Conservation (phyloP, 1,284 basidiomycete genomes). For the Gomphus sp. region DNA sequence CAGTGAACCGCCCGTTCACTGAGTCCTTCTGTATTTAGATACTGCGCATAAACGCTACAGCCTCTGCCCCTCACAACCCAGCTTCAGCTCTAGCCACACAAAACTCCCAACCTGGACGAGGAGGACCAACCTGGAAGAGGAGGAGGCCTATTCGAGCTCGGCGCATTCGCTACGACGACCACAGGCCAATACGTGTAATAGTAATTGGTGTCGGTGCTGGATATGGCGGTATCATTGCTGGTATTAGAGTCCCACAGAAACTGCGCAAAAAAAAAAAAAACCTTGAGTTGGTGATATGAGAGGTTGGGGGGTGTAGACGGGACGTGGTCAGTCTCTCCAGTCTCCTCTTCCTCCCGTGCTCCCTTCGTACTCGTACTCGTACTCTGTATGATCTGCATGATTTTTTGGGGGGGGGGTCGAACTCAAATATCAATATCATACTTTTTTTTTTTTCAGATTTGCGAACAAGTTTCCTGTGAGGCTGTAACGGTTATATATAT, state of each 20-base stretch:
- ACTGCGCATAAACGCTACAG: too few species aligned
- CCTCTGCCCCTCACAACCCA: neutral
- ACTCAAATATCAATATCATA: too few species aligned
- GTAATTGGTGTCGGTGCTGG: conserved; percentile 49
- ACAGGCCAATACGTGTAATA: conserved; percentile 39
- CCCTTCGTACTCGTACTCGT: too few species aligned
- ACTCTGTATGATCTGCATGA: too few species aligned
- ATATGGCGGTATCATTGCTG: conserved; percentile 46
- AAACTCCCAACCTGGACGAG: too few species aligned
- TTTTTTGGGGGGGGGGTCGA: too few species aligned
- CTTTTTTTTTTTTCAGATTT: conserved; percentile 4
- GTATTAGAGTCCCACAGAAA: conserved; percentile 47
- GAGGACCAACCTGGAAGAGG: neutral
- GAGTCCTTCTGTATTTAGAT: too few species aligned
- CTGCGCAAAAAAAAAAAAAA: too few species aligned
- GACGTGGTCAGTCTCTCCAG: conserved; percentile 35
- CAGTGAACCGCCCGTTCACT: too few species aligned
- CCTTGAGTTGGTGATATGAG: conserved; percentile 45
- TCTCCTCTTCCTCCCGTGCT: too few species aligned
- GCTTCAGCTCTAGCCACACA: neutral
- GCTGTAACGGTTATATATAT: too few species aligned
- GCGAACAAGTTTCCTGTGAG: conserved; percentile 29
- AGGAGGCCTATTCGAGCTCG: conserved; percentile 4
- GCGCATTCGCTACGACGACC: conserved; percentile 33
- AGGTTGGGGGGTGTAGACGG: conserved; percentile 51